Evolutionary conservation across 108 stramenopile genomes (phyloP).

Genomic region (Ochromonas danica): DNA sequence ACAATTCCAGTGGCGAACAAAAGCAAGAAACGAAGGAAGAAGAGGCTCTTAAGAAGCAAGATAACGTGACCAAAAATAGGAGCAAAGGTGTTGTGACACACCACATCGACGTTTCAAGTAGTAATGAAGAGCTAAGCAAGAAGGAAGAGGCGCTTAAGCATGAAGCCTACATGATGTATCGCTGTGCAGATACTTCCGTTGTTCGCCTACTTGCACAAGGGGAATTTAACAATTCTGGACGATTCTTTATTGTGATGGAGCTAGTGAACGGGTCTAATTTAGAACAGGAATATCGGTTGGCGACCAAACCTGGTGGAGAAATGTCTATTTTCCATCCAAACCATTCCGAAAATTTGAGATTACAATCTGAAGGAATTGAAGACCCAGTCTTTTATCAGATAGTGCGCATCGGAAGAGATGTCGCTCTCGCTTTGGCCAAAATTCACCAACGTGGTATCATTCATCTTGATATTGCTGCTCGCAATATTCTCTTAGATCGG

Average conservation of each 20-base stretch:
- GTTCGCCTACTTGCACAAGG: no score
- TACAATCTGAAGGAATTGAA: no score
- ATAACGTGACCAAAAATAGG: no score
- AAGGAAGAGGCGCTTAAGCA: no score
- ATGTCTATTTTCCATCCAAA: constrained; percentile 19
- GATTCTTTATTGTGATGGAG: no score
- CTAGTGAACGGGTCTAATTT: no score
- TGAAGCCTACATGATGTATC: constrained; percentile 11
- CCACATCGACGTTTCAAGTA: no score
- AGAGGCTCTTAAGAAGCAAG: not conserved
- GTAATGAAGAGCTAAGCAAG: no score
- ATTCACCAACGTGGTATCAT: constrained; percentile 21
- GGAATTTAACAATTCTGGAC: no score
- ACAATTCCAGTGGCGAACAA: not conserved
- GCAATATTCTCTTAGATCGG: constrained; percentile 5
- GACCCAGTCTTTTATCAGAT: constrained; percentile 24
- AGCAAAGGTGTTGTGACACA: no score
- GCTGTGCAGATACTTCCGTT: not conserved
- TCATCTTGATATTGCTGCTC: constrained; percentile 32
- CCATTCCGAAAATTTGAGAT: not conserved
- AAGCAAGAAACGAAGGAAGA: not conserved
- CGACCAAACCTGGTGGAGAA: not conserved
- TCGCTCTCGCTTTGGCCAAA: constrained; percentile 4
- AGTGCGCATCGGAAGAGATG: constrained; percentile 11
- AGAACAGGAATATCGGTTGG: no score